Conservation (phyloP, 257 asterid species). For the Schizonepeta tenuifolia region DNA sequence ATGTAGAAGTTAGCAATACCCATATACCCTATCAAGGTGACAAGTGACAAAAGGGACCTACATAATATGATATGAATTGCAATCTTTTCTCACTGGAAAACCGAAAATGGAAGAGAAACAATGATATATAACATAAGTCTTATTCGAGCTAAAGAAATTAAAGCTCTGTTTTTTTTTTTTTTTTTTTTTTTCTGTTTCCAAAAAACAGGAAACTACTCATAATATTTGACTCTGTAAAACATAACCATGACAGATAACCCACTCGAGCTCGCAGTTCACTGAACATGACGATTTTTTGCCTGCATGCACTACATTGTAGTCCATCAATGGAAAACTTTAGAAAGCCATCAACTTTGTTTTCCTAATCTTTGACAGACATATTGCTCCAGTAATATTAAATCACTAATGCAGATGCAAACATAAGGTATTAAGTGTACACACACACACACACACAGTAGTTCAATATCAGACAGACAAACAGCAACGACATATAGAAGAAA, state of each 20-base stretch:
- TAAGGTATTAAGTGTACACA: not conserved
- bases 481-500: not conserved
- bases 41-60: not conserved
- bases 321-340: not conserved
- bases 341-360: conserved; percentile 22
- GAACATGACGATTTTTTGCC: not conserved
- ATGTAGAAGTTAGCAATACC: not conserved
- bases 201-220: not conserved
- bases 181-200: not conserved
- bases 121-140: not conserved
- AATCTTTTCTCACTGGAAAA: not conserved
- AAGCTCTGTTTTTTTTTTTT: not conserved
- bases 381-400: not conserved
- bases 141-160: not conserved
- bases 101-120: not conserved
- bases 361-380: not conserved
- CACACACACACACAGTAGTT: not conserved
- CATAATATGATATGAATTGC: not conserved
- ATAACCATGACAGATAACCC: too few species aligned
- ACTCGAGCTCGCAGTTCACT: not conserved
- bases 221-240: not conserved
- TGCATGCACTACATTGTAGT: conserved; percentile 20
- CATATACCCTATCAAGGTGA: not conserved
- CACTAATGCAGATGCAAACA: not conserved
- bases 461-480: too few species aligned